Conservation (phyloP, 768 basidiomycete genomes). For the Mrakia gelida region DNA sequence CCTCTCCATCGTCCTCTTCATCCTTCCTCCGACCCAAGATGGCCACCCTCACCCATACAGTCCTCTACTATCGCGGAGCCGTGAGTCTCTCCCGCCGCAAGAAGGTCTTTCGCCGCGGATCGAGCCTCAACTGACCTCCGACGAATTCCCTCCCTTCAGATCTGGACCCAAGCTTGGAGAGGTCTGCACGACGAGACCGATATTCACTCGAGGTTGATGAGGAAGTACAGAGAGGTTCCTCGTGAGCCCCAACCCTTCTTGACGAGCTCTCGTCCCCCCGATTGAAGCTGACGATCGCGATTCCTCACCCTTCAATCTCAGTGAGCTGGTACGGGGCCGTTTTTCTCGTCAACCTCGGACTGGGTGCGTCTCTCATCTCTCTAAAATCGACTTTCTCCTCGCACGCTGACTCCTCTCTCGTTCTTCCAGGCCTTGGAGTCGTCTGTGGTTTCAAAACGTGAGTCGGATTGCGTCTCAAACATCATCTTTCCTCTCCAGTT, state of each 20-base stretch:
- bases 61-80: slow-evolving; percentile 26
- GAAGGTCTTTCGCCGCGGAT: too few species aligned
- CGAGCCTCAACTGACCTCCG: too few species aligned
- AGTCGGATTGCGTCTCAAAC: neutral
- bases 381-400: too few species aligned
- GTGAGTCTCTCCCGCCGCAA: too few species aligned
- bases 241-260: neutral
- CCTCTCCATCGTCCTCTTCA: slow-evolving; percentile 18
- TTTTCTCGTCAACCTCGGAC: slow-evolving; percentile 24
- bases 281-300: too few species aligned
- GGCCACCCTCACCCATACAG: slow-evolving; percentile 27
- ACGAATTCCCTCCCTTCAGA: neutral
- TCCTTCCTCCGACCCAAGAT: too few species aligned
- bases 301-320: too few species aligned
- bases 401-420: too few species aligned
- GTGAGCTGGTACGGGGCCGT: slow-evolving; percentile 23
- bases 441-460: slow-evolving; percentile 24
- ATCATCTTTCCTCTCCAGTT: too few species aligned
- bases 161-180: slow-evolving; percentile 20
- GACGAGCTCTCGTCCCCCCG: too few species aligned
- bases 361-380: neutral
- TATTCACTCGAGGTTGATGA: slow-evolving; percentile 29
- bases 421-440: neutral
- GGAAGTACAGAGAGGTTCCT: slow-evolving; percentile 21
- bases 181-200: slow-evolving; percentile 25